Evolutionary conservation across 495 filamentous ascomycete genomes (phyloP).

Genomic region (Penicillium subrubescens): DNA sequence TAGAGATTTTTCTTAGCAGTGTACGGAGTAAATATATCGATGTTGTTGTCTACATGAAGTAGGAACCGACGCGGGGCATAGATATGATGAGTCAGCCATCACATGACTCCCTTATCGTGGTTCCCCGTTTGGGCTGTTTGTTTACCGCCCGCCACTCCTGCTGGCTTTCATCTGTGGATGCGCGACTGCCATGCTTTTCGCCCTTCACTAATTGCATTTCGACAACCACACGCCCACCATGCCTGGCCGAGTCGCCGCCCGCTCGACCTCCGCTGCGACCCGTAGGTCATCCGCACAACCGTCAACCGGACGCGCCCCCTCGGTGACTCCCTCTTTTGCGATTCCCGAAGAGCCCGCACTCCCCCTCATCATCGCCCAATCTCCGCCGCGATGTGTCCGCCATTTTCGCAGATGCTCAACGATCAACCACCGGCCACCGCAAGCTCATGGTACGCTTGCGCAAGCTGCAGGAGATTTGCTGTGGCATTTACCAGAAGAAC

Average conservation of each 20-base stretch:
- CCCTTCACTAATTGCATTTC: conserved; percentile 22
- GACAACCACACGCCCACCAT: conserved; percentile 43
- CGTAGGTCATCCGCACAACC: conserved; percentile 61
- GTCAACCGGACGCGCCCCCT: conserved; percentile 62
- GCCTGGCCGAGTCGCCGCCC: conserved; percentile 63
- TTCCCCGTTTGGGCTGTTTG: conserved; percentile 53
- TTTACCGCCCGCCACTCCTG: conserved; percentile 40
- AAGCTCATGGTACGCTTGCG: conserved; percentile 85
- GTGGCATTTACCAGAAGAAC: conserved; percentile 65
- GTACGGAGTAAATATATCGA: too few species aligned
- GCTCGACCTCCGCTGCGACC: conserved; percentile 56
- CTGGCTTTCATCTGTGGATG: conserved; percentile 26
- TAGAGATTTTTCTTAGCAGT: too few species aligned
- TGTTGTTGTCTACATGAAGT: too few species aligned
- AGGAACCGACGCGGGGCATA: background rate
- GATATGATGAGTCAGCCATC: background rate
- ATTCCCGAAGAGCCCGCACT: conserved; percentile 70
- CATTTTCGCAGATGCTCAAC: conserved; percentile 86
- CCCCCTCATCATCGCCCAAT: conserved; percentile 56
- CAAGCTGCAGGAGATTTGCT: conserved; percentile 86
- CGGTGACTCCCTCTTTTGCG: conserved; percentile 59
- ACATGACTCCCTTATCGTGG: conserved; percentile 39
- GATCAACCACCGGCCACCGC: conserved; percentile 81
- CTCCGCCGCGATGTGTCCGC: conserved; percentile 75
- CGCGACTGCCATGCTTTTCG: conserved; percentile 32